Conservation (phyloP, 2,329 filamentous ascomycete species). For the Zopfia rhizophila region DNA sequence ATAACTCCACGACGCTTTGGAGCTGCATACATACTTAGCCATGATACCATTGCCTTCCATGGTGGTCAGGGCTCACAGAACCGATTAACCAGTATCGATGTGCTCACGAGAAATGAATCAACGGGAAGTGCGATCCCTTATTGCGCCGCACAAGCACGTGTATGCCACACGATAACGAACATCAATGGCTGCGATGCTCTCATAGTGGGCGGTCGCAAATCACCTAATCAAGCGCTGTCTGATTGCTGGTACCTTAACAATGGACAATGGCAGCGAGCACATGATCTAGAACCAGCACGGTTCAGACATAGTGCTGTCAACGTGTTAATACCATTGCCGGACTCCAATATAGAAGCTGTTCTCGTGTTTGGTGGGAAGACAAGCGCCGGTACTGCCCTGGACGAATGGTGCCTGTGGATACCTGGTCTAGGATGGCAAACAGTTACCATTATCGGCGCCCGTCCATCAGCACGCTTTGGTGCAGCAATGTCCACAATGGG, state of each 20-base stretch:
- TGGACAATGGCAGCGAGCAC: slow-evolving; percentile 70
- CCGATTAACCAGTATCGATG: slow-evolving; percentile 59
- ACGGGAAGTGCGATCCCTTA: slow-evolving; percentile 14
- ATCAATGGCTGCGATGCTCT: slow-evolving; percentile 69
- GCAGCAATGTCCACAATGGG: slow-evolving; percentile 62
- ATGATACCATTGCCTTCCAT: slow-evolving; percentile 50
- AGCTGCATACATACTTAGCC: slow-evolving; percentile 45
- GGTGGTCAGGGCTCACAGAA: slow-evolving; percentile 61
- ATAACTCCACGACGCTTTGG: slow-evolving; percentile 52
- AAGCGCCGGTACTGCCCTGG: slow-evolving; percentile 53
- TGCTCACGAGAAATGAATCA: slow-evolving; percentile 40
- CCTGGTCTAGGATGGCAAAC: slow-evolving; percentile 63
- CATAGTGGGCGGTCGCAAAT: slow-evolving; percentile 80
- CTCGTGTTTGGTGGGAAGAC: slow-evolving; percentile 60
- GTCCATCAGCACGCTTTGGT: slow-evolving; percentile 65
- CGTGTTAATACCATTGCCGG: slow-evolving; percentile 49
- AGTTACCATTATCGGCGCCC: slow-evolving; percentile 47
- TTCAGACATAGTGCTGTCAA: slow-evolving; percentile 77
- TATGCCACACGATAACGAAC: slow-evolving; percentile 81
- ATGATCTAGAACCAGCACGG: slow-evolving; percentile 74
- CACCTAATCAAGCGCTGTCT: slow-evolving; percentile 72
- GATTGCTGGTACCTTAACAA: slow-evolving; percentile 81
- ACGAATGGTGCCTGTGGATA: slow-evolving; percentile 59
- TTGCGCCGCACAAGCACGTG: slow-evolving; percentile 55
- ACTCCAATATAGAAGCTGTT: slow-evolving; percentile 54